These are phyloP conservation scores for Penicillium waksmanii DNA, from an alignment of 495 filamentous ascomycete species.

Conservation along the genomic window DNA sequence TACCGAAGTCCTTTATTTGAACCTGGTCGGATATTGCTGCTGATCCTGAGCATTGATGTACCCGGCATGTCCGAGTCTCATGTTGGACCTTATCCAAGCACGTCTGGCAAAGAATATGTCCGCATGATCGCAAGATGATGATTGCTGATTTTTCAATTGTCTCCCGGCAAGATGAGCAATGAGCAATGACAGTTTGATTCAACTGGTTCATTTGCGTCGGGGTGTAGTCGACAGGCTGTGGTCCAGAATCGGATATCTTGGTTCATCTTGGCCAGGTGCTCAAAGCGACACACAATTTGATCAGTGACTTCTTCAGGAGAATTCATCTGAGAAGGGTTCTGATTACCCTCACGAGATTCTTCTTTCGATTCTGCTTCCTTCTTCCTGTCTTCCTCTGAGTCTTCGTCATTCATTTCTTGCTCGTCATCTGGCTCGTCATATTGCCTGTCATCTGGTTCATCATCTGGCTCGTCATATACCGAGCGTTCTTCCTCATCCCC, in stretches of 20 bases:
- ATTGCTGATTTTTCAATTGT: conserved; percentile 19
- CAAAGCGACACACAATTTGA: neutral
- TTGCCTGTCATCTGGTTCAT: too few species aligned
- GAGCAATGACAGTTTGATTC: conserved; percentile 24
- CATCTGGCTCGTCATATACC: too few species aligned
- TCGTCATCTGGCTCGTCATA: too few species aligned
- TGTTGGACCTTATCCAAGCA: conserved; percentile 30
- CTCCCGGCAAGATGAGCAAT: conserved; percentile 37
- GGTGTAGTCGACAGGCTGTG: neutral
- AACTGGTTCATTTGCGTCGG: neutral
- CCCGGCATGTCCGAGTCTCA: conserved; percentile 33
- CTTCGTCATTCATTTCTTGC: too few species aligned
- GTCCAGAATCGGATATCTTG: neutral
- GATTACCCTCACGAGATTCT: too few species aligned
- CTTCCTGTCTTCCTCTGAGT: too few species aligned
- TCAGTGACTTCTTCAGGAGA: neutral
- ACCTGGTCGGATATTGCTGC: neutral
- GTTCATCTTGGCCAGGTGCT: neutral
- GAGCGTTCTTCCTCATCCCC: too few species aligned
- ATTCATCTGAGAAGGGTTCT: too few species aligned
- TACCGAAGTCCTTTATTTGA: neutral
- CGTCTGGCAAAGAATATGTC: conserved; percentile 50
- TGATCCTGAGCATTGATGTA: conserved; percentile 33
- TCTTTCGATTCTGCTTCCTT: too few species aligned
- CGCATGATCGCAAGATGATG: conserved; percentile 51